Conservation (phyloP, 495 filamentous ascomycete species). For the Immersiella caudata region DNA sequence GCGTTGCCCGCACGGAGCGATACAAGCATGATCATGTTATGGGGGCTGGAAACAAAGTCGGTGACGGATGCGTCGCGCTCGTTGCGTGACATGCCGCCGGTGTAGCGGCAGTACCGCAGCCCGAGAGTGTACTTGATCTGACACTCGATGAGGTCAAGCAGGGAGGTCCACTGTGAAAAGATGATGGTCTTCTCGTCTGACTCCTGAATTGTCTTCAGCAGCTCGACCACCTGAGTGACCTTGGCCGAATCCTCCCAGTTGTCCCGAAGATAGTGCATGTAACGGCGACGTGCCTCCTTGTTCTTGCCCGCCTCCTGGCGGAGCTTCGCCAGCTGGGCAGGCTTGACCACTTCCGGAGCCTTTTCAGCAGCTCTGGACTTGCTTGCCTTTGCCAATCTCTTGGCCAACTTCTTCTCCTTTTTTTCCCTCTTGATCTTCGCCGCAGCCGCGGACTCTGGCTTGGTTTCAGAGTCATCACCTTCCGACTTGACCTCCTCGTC, state of each 20-base stretch:
- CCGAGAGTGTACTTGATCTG: slow-evolving; percentile 67
- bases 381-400: not conserved
- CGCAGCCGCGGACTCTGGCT: slow-evolving; percentile 24
- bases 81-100: slow-evolving; percentile 75
- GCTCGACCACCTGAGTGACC: slow-evolving; percentile 71
- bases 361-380: slow-evolving; percentile 28
- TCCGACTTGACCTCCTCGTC: slow-evolving; percentile 49
- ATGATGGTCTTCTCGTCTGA: slow-evolving; percentile 80
- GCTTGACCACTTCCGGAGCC: slow-evolving; percentile 29
- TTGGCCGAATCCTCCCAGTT: slow-evolving; percentile 78
- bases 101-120: slow-evolving; percentile 71
- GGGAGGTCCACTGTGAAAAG: slow-evolving; percentile 89
- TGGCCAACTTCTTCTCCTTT: slow-evolving; percentile 20
- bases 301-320: slow-evolving; percentile 63
- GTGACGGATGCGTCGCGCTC: slow-evolving; percentile 72
- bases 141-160: slow-evolving; percentile 92
- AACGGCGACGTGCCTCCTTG: slow-evolving; percentile 59
- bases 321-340: slow-evolving; percentile 32
- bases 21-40: slow-evolving; percentile 78
- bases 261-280: slow-evolving; percentile 69
- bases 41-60: slow-evolving; percentile 67
- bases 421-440: slow-evolving; percentile 27
- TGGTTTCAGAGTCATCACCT: slow-evolving; percentile 31
- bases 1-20: slow-evolving; percentile 91
- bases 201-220: slow-evolving; percentile 53